phyloP scores from a whole-genome alignment of 345 rosid species.

The Murraya paniculata region DNA sequence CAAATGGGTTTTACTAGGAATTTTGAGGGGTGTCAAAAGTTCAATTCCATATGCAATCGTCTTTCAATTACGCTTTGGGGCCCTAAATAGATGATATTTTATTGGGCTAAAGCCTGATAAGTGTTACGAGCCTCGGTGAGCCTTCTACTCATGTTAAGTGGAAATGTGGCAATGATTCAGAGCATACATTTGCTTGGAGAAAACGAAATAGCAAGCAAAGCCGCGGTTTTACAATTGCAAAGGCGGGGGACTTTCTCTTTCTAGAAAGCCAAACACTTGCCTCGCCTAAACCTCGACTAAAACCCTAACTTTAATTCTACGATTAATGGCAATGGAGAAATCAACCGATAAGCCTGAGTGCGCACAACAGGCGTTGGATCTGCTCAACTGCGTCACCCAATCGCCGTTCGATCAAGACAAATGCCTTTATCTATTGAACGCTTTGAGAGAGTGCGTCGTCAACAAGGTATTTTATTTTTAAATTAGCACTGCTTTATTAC shows the following conservation, averaged over 20 bases:
- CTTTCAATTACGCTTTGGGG: too few relatives aligned
- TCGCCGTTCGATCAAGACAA: conserved; percentile 63
- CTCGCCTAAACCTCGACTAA: not conserved
- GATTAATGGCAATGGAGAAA: conserved; percentile 35
- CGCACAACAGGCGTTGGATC: conserved; percentile 60
- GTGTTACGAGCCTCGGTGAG: not conserved
- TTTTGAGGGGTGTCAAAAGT: too few relatives aligned
- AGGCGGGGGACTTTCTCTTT: not conserved
- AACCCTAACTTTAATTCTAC: not conserved
- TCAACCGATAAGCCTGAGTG: conserved; percentile 45
- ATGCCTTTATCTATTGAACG: conserved; percentile 53
- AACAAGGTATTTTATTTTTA: conserved; percentile 45
- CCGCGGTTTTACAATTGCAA: not conserved
- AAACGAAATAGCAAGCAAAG: not conserved
- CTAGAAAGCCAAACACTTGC: not conserved
- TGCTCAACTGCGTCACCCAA: conserved; percentile 79
- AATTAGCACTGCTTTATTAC: not conserved
- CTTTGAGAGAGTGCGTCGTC: conserved; percentile 64
- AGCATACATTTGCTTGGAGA: not conserved
- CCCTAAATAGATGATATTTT: too few relatives aligned
- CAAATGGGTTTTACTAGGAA: too few relatives aligned
- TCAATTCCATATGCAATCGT: too few relatives aligned
- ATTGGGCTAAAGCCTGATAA: not conserved
- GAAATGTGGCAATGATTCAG: not conserved
- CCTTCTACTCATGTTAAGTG: not conserved